Evolutionary conservation across 495 filamentous ascomycete species (phyloP).

Genomic region (Podospora tetraspora): DNA sequence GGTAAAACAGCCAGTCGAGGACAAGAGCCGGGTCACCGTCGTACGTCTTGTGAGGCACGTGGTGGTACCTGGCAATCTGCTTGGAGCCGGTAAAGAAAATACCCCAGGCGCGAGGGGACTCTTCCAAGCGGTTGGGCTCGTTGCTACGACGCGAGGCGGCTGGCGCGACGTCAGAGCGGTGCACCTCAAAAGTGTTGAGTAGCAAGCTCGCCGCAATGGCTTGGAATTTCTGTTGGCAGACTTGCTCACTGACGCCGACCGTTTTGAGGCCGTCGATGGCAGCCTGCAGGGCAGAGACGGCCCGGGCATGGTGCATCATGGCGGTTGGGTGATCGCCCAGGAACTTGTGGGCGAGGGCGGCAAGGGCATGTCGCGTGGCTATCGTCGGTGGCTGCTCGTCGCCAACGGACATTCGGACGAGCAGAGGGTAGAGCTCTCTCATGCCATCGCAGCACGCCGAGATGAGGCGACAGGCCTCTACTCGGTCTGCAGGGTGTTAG

Average conservation of each 20-base stretch:
- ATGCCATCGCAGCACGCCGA: slow-evolving; percentile 10
- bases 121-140: not conserved
- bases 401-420: slow-evolving; percentile 18
- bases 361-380: slow-evolving; percentile 19
- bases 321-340: slow-evolving; percentile 9
- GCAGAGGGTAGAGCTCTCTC: slow-evolving; percentile 13
- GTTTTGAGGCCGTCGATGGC: slow-evolving; percentile 7
- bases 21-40: slow-evolving; percentile 19
- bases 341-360: slow-evolving; percentile 18
- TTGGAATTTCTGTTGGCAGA: slow-evolving; percentile 10
- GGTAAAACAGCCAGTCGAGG: slow-evolving; percentile 25
- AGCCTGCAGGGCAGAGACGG: slow-evolving; percentile 14
- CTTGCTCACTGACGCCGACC: not conserved
- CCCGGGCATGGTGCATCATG: slow-evolving; percentile 10
- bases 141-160: not conserved
- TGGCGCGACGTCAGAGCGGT: not conserved
- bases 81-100: slow-evolving; percentile 22
- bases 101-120: slow-evolving; percentile 13
- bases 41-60: slow-evolving; percentile 9
- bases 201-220: slow-evolving; percentile 23
- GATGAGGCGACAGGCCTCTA: slow-evolving; percentile 6
- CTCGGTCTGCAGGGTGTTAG: slow-evolving; percentile 2
- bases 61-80: slow-evolving; percentile 12
- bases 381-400: slow-evolving; percentile 15
- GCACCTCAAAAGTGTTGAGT: slow-evolving; percentile 18